Conservation (phyloP, 1,284 basidiomycete genomes). For the Moesziomyces sp. region DNA sequence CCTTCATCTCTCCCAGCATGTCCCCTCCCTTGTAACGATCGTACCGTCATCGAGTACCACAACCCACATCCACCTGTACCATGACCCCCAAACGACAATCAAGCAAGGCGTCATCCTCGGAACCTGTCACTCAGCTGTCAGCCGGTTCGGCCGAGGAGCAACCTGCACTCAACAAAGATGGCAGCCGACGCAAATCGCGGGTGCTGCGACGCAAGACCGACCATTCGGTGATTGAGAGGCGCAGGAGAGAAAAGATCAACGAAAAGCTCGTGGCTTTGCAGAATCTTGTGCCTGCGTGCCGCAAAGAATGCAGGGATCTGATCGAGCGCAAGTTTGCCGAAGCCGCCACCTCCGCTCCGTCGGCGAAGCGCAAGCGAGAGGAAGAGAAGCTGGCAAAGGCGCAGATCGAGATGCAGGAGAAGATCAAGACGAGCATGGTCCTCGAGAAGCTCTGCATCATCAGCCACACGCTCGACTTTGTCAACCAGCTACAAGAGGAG, state of each 20-base stretch:
- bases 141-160: conserved; percentile 11
- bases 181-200: conserved; percentile 51
- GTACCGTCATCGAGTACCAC: no score
- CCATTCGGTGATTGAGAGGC: conserved; percentile 65
- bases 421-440: conserved; percentile 50
- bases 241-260: conserved; percentile 67
- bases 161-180: conserved; percentile 36
- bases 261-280: conserved; percentile 64
- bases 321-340: conserved; percentile 42
- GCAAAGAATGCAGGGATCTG: conserved; percentile 57
- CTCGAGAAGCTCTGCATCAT: conserved; percentile 67
- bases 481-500: conserved; percentile 41
- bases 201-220: conserved; percentile 63
- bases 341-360: not conserved
- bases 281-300: conserved; percentile 61
- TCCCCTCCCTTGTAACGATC: no score
- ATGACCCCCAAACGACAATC: no score
- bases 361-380: conserved; percentile 24
- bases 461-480: conserved; percentile 58
- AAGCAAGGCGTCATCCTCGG: not conserved
- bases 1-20: no score
- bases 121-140: not conserved
- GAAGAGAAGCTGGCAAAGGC: conserved; percentile 31
- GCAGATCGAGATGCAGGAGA: conserved; percentile 34
- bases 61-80: no score